A percentile compares a stretch with the other conserved stretches of the same genome.
These are phyloP conservation scores for Porphyrellus sp. DNA, from an alignment of 1,284 basidiomycete genomes.

Conservation along the genomic window DNA sequence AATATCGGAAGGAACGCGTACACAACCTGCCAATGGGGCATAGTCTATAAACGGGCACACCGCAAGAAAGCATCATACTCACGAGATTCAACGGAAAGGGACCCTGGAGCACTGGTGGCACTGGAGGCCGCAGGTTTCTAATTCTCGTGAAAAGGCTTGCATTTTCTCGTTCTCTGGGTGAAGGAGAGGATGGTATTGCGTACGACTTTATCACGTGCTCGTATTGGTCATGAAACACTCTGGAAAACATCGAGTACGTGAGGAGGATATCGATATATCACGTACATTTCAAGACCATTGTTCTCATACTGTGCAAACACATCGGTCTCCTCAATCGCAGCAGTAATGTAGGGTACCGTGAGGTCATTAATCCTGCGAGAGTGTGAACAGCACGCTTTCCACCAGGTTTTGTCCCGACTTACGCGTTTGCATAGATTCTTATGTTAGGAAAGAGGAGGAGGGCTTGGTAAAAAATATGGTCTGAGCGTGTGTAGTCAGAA, in stretches of 20 bases:
- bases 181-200: constrained; percentile 35
- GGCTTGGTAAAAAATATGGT: constrained; percentile 75
- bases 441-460: constrained; percentile 68
- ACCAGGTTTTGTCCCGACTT: constrained; percentile 23
- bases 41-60: not conserved
- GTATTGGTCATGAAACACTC: constrained; percentile 57
- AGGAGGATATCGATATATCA: constrained; percentile 5
- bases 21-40: constrained; percentile 42
- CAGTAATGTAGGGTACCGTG: constrained; percentile 81
- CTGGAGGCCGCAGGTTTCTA: constrained; percentile 35
- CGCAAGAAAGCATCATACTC: constrained; percentile 29
- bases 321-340: constrained; percentile 69
- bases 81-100: constrained; percentile 75
- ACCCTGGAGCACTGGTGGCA: constrained; percentile 65
- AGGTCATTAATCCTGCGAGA: constrained; percentile 59
- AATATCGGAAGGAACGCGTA: constrained; percentile 60
- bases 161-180: constrained; percentile 9
- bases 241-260: constrained; percentile 30
- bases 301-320: constrained; percentile 58
- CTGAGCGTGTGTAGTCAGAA: constrained; percentile 38
- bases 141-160: constrained; percentile 44
- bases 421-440: constrained; percentile 85
- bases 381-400: constrained; percentile 11
- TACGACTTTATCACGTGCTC: constrained; percentile 53
- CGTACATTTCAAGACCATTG: constrained; percentile 65